phyloP scores from a whole-genome alignment of 176 grass and related monocot species.

The Triticum dicoccoides region DNA sequence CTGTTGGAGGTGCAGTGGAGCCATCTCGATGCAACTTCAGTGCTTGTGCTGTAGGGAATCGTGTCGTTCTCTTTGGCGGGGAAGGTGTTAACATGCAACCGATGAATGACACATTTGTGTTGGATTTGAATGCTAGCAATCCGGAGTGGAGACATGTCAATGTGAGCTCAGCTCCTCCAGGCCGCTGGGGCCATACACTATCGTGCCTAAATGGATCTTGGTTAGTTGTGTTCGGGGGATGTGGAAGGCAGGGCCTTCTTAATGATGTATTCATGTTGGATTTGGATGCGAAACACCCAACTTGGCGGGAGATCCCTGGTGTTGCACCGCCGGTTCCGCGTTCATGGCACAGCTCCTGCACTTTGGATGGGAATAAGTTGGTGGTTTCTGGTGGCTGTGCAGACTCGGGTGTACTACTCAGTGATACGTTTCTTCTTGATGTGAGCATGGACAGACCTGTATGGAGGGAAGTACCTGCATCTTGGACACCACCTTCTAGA shows the following conservation, averaged over 20 bases:
- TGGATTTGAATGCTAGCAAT: slow-evolving; percentile 90
- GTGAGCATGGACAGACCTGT: slow-evolving; percentile 85
- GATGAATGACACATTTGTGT: slow-evolving; percentile 93
- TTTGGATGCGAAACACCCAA: slow-evolving; percentile 84
- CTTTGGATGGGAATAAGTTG: slow-evolving; percentile 79
- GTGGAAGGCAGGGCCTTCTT: slow-evolving; percentile 76
- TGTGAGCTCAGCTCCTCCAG: slow-evolving; percentile 77
- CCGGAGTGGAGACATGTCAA: slow-evolving; percentile 89
- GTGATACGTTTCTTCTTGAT: slow-evolving; percentile 89
- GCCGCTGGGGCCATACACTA: slow-evolving; percentile 84
- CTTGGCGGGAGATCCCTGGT: slow-evolving; percentile 85
- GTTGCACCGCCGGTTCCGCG: slow-evolving; percentile 81
- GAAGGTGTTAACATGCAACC: slow-evolving; percentile 98
- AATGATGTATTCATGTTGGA: slow-evolving; percentile 95
- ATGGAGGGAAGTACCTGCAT: slow-evolving; percentile 86
- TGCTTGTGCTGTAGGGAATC: slow-evolving; percentile 90
- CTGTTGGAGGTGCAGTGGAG: slow-evolving; percentile 83
- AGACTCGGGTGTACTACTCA: slow-evolving; percentile 86
- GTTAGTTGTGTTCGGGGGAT: slow-evolving; percentile 91
- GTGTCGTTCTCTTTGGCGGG: slow-evolving; percentile 87
- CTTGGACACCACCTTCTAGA: slow-evolving; percentile 84
- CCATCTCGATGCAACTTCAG: slow-evolving; percentile 97
- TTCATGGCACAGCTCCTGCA: slow-evolving; percentile 93
- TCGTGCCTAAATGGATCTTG: slow-evolving; percentile 87
- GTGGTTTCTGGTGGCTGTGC: slow-evolving; percentile 95